phyloP scores from a whole-genome alignment of 192 early-diverging fungal species.

The Pilaira anomala region DNA sequence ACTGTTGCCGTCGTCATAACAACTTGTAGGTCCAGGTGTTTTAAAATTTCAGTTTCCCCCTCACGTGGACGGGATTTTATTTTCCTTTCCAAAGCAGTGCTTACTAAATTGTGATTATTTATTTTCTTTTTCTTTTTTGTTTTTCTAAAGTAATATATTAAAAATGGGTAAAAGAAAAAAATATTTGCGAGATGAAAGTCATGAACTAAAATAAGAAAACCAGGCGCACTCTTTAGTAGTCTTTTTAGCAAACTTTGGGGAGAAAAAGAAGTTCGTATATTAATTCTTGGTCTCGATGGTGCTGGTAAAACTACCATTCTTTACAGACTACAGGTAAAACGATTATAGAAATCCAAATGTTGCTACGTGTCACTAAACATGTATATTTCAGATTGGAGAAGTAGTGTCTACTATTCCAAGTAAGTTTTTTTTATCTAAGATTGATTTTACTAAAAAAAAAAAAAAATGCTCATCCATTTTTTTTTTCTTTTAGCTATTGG shows the following conservation, averaged over 20 bases:
- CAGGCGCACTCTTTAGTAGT: conserved; percentile 74
- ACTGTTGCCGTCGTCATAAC: too few relatives aligned
- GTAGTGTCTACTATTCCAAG: conserved; percentile 97
- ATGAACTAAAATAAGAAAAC: background rate
- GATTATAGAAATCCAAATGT: conserved; percentile 39
- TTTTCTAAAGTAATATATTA: too few relatives aligned
- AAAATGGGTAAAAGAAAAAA: too few relatives aligned
- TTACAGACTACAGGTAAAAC: conserved; percentile 87
- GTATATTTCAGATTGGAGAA: conserved; percentile 81
- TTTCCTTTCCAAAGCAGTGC: too few relatives aligned
- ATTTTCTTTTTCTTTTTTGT: too few relatives aligned
- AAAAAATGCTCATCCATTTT: background rate
- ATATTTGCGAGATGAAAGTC: too few relatives aligned
- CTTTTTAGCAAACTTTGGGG: conserved; percentile 83
- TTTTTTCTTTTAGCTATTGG: conserved; percentile 53
- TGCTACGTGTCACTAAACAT: background rate
- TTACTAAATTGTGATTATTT: too few relatives aligned
- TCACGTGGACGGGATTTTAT: too few relatives aligned
- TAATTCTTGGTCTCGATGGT: conserved; percentile 94
- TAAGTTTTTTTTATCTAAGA: conserved; percentile 38
- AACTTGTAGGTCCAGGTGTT: too few relatives aligned
- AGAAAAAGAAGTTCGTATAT: conserved; percentile 91
- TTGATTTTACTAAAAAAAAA: background rate
- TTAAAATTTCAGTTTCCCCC: too few relatives aligned
- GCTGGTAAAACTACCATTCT: conserved; percentile 98